Conservation (phyloP, 2,329 filamentous ascomycete species). For the Leptographium wingfieldii region DNA sequence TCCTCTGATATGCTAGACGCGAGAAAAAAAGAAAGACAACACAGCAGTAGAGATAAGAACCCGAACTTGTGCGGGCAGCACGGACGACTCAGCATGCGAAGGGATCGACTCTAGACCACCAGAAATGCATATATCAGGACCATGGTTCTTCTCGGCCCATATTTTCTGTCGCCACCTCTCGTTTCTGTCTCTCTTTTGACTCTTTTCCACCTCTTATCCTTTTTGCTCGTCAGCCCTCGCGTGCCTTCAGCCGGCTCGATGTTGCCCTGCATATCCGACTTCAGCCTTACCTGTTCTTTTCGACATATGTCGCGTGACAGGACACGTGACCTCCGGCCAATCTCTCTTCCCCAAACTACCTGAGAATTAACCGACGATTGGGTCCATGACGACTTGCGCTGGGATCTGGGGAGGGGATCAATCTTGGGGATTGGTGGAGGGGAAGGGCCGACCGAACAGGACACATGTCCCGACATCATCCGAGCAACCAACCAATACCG, state of each 20-base stretch:
- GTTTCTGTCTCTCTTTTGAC: background rate
- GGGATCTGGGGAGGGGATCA: background rate
- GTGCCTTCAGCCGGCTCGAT: background rate
- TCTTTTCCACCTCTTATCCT: background rate
- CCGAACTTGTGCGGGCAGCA: background rate
- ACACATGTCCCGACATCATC: background rate
- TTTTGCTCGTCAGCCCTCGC: background rate
- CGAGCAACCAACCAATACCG: background rate
- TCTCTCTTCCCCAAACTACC: background rate
- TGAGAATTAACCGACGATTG: background rate
- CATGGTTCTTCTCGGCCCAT: background rate
- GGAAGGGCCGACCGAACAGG: background rate
- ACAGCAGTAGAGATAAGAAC: background rate
- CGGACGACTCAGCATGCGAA: background rate
- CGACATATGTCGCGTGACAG: background rate
- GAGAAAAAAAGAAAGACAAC: background rate
- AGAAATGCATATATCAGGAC: background rate
- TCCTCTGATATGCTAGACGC: slow-evolving; percentile 3
- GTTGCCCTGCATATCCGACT: background rate
- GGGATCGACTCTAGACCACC: background rate
- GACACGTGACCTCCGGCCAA: background rate
- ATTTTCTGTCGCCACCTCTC: background rate
- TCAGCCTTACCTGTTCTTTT: background rate
- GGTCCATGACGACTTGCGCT: background rate
- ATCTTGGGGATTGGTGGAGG: background rate